Conservation (phyloP, 2,329 filamentous ascomycete genomes). For the Ploettnerulaceae sp. region DNA sequence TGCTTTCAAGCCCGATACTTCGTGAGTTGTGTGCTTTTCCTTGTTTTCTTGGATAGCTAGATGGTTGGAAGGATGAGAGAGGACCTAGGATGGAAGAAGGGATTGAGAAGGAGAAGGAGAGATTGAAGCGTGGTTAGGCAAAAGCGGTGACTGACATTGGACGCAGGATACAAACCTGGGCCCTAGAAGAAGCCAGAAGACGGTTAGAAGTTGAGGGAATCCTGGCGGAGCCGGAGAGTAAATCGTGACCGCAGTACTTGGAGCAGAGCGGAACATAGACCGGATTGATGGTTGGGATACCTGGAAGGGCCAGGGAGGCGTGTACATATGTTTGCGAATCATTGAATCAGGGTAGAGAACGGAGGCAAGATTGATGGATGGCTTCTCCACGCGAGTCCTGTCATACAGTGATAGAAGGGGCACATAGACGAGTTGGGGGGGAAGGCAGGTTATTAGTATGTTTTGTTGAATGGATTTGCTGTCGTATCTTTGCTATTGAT, state of each 20-base stretch:
- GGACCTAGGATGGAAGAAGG: not conserved
- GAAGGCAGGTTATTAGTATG: not conserved
- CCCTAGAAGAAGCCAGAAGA: constrained; percentile 91
- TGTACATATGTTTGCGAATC: constrained; percentile 20
- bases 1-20: constrained; percentile 97
- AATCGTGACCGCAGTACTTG: constrained; percentile 16
- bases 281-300: not conserved
- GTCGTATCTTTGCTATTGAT: too few relatives aligned
- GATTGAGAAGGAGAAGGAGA: not conserved
- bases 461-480: not conserved
- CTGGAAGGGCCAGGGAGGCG: not conserved
- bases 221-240: constrained; percentile 65
- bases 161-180: constrained; percentile 95
- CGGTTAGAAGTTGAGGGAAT: constrained; percentile 95
- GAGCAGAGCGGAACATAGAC: not conserved
- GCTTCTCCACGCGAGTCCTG: not conserved
- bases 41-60: constrained; percentile 2
- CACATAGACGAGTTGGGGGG: not conserved
- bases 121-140: not conserved
- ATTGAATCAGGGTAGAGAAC: not conserved
- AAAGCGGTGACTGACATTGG: constrained; percentile 33
- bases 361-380: not conserved
- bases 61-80: not conserved
- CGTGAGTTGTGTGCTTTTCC: constrained; percentile 58
- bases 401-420: not conserved